Evolutionary conservation across 2,329 filamentous ascomycete genomes (phyloP), one percentile per base, ranked within the genome.

Genomic region (Colletotrichum ledebouriae): DNA sequence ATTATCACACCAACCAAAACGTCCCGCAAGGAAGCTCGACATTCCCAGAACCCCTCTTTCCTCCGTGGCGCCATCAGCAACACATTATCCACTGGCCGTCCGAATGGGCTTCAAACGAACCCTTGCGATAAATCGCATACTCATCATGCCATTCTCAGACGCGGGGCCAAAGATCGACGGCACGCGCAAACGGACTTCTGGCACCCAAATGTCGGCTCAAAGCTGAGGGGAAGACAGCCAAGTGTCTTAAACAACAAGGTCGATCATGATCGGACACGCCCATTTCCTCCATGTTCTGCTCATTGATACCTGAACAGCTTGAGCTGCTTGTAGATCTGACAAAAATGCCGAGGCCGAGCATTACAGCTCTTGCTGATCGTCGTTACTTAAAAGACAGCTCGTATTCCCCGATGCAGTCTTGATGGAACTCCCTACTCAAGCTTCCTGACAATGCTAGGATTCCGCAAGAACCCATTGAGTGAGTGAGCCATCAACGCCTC

Each of bases 381-480:
- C 13, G 33, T 52, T 44, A 12, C 41, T 53, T 67, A 64, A 53
- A 67, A 64, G 20, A 2, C 33, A 37, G 22, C 15, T n/a, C 11
- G 10, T 44, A 12, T 42, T 37, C 47, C 59, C 47, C 15, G 33
- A 44, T 29, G 15, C 29, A 3, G 33, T 57, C 6, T 3, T 17
- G 53, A 17, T 15, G 53, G 20, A 39, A 39, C 9, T 41, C 59
- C 12, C 41, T 56, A 11, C 20, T 17, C 42, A 42, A n/a, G 41
- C 42, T 17, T 15, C 22, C 20, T n/a, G 64, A 13, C 22, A 42
- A 68, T 68, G 65, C 65, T 68, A 59, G 65, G 65, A 68, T 65
- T 68, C 55, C 60, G 61, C 61, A 65, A 53, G 65, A 64, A 65
- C 49, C 61, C 65, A 49, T 39, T 65, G 41, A 68, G 65, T 68